Evolutionary conservation across 2,329 filamentous ascomycete species (phyloP).

Genomic region (Ceratocystiopsis minuta): DNA sequence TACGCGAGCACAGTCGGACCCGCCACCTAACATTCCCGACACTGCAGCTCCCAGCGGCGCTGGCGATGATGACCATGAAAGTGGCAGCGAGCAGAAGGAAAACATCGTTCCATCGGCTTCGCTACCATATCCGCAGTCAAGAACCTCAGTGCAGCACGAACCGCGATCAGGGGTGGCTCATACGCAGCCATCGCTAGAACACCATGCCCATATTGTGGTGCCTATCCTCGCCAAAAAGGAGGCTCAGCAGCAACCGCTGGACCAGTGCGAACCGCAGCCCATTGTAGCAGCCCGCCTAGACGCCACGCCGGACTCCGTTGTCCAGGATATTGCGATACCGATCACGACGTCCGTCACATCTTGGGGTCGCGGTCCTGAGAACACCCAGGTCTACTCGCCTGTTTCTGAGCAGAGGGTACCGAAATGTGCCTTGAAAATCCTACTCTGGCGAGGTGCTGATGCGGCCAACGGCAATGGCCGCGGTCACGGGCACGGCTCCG

Average conservation of each 20-base stretch:
- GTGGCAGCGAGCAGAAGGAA: conserved; percentile 3
- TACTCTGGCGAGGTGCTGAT: conserved; percentile 55
- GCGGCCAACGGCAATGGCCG: conserved; percentile 22
- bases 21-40: conserved; percentile 4
- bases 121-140: not conserved
- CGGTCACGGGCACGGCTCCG: conserved; percentile 27
- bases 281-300: conserved; percentile 26
- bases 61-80: conserved; percentile 2
- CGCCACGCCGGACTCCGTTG: conserved; percentile 45
- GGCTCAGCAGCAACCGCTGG: too few relatives aligned
- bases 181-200: too few relatives aligned
- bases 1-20: not conserved
- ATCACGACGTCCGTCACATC: conserved; percentile 50
- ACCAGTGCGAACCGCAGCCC: too few relatives aligned
- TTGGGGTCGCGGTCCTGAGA: conserved; percentile 57
- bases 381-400: conserved; percentile 49
- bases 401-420: conserved; percentile 53
- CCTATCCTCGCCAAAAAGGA: conserved; percentile 2
- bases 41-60: not conserved
- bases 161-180: too few relatives aligned
- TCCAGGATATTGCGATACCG: conserved; percentile 42
- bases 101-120: conserved; percentile 3
- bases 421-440: conserved; percentile 62
- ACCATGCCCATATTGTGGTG: conserved; percentile 4
- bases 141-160: too few relatives aligned